Percentiles rank a stretch among this genome's conserved stretches.
Conservation (phyloP, 2,329 filamentous ascomycete species). For the Aspergillus sp. region DNA sequence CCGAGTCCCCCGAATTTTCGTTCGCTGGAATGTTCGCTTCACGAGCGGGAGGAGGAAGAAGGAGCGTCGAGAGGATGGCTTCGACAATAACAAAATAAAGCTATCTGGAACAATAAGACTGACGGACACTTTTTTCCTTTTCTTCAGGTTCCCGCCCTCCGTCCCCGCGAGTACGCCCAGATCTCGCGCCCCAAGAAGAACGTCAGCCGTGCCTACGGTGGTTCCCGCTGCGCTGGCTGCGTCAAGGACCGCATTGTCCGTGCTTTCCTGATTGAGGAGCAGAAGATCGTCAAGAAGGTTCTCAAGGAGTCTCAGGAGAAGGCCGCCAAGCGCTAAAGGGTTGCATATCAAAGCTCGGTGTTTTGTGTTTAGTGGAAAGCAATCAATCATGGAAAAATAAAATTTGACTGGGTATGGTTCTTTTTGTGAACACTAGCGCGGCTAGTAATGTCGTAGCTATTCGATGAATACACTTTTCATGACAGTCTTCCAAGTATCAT, state of each 20-base stretch:
- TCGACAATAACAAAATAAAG: neutral
- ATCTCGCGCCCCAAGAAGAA: constrained; percentile 99
- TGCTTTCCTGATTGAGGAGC: constrained; percentile 99
- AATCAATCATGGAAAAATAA: constrained; percentile 32
- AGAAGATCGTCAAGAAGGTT: constrained; percentile 99
- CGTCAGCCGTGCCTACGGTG: constrained; percentile 96
- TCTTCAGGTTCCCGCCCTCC: constrained; percentile 83
- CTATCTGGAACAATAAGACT: neutral
- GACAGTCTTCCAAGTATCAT: constrained; percentile 14
- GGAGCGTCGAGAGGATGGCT: neutral
- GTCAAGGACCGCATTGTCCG: constrained; percentile 97
- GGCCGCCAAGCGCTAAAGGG: constrained; percentile 45
- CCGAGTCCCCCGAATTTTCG: constrained; percentile 22
- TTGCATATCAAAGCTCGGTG: constrained; percentile 34
- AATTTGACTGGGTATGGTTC: constrained; percentile 36
- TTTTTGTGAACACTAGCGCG: constrained; percentile 35
- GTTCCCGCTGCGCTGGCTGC: constrained; percentile 97
- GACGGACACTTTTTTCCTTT: constrained; percentile 2
- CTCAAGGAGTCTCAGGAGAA: constrained; percentile 94
- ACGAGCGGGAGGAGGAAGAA: constrained; percentile 6
- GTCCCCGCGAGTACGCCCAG: constrained; percentile 94
- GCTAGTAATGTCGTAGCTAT: constrained; percentile 25
- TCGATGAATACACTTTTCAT: constrained; percentile 35
- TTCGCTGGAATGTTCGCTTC: neutral
- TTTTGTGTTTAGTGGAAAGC: constrained; percentile 35